Evolutionary conservation across 306 rosid genomes (phyloP).

Genomic region (Elaeagnus macrophylla): DNA sequence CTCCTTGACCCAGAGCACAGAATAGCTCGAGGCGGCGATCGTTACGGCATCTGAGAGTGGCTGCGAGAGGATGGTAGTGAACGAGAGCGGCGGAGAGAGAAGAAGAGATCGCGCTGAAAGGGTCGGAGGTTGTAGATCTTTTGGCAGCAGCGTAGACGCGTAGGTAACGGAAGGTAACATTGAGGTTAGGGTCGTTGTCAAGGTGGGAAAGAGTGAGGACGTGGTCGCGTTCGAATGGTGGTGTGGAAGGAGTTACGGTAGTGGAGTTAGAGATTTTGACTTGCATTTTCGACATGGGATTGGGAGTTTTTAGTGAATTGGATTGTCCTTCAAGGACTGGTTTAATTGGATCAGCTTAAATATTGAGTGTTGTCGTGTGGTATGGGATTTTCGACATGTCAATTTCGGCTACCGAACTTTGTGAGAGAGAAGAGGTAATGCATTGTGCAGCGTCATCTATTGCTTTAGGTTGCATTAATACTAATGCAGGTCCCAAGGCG

Average conservation of each 20-base stretch:
- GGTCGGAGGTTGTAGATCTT: slow-evolving; percentile 18
- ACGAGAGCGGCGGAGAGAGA: slow-evolving; percentile 54
- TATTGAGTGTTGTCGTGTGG: no score
- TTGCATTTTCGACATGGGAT: slow-evolving; percentile 8
- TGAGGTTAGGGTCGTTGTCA: slow-evolving; percentile 75
- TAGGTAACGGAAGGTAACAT: slow-evolving; percentile 68
- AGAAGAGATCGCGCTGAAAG: slow-evolving; percentile 44
- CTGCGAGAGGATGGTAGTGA: slow-evolving; percentile 70
- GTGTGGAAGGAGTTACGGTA: slow-evolving; percentile 33
- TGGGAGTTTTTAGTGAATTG: not conserved
- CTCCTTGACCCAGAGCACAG: slow-evolving; percentile 46
- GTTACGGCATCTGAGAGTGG: slow-evolving; percentile 31
- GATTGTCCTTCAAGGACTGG: not conserved
- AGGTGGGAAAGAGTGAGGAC: slow-evolving; percentile 61
- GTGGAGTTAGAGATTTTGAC: slow-evolving; percentile 27
- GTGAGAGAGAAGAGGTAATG: no score
- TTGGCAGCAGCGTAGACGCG: slow-evolving; percentile 42
- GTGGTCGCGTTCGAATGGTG: slow-evolving; percentile 46
- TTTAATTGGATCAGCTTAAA: no score
- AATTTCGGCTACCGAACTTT: no score
- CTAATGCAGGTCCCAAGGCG: no score
- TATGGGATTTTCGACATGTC: no score
- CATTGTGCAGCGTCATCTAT: no score
- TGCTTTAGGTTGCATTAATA: no score
- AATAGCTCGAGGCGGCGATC: slow-evolving; percentile 41